These are phyloP conservation scores for Aspergillus sp. DNA, from an alignment of 2,329 filamentous ascomycete genomes.

Conservation along the genomic window DNA sequence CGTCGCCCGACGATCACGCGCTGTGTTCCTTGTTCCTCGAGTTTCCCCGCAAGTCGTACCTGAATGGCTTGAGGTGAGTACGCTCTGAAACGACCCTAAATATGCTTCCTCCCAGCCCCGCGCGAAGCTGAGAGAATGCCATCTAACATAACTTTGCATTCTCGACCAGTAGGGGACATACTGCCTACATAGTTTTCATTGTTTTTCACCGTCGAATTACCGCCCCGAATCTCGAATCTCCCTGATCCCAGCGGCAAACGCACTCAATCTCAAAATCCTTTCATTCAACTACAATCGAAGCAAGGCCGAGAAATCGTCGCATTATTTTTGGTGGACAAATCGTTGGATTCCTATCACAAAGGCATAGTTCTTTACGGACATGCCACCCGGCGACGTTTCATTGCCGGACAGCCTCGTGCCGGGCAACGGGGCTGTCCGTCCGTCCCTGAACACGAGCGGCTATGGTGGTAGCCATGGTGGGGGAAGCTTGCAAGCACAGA, in stretches of 20 bases:
- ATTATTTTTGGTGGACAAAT: not conserved
- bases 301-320: not conserved
- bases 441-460: conserved; percentile 37
- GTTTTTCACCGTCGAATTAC: conserved; percentile 2
- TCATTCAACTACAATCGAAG: not conserved
- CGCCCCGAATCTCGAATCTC: conserved; percentile 2
- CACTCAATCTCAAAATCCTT: not conserved
- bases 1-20: conserved; percentile 14
- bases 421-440: conserved; percentile 40
- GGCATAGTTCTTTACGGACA: conserved; percentile 28
- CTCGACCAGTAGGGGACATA: not conserved
- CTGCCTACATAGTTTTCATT: not conserved
- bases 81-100: conserved; percentile 16
- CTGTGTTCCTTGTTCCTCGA: conserved; percentile 13
- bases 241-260: conserved; percentile 8
- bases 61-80: conserved; percentile 29
- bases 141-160: conserved; percentile 8
- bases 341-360: conserved; percentile 8
- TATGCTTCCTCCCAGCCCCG: conserved; percentile 14
- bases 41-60: conserved; percentile 26
- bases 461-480: conserved; percentile 25
- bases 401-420: conserved; percentile 45
- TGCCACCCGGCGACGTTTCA: conserved; percentile 43
- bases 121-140: conserved; percentile 10
- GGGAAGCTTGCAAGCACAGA: conserved; percentile 35